Base-by-base conservation (phyloP, 208 protist genomes). In the Blechomonas ayalai region DNA sequence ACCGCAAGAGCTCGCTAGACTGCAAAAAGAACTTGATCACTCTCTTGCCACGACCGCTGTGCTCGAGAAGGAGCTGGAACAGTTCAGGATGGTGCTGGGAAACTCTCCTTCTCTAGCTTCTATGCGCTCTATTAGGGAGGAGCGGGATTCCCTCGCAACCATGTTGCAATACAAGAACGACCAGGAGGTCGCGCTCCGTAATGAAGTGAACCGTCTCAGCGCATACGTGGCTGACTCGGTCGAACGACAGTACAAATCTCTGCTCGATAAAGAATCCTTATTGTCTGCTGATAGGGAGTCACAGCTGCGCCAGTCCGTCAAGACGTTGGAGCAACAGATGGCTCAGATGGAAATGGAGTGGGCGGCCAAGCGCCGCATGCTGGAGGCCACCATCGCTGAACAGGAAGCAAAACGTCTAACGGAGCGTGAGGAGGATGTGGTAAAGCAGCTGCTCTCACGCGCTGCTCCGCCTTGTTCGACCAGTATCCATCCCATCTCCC, bases 111-210 rank as follows among this genome's bases (percentile, higher is more conserved):
- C 67, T 8, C 59, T 66, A 18, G 53, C 56, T 13, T 59, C 67
- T 26, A 43, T 76, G 27, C 45, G 52, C 10, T 45, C 55, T n/a
- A 26, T 73, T 19, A 32, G 73, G 2, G 51, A 57, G 22, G 73
- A 86, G 46, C 77, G 72, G 10, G 64, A 84, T 36, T 48, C 53
- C 28, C 63, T 91, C 10, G 41, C 77, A 7, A 52, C 44, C 43
- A 28, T 82, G 2, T 61, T 91, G 46, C 73, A 53, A 28, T 52
- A 85, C 27, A 54, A 73, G 22, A 65, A 64, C 33, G 47, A 49
- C 23, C 45, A 51, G 32, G 57, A 80, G 36, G 58, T 49, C 34
- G 44, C 44, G 6, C 38, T 71, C 33, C 59, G 58, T 20, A 41
- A 50, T 12, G 71, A 84, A 19, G n/a, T 42, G 37, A 19, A 24